Base-by-base conservation (phyloP, 176 grass and related monocot species). In the Bolboschoenus planiculmis region DNA sequence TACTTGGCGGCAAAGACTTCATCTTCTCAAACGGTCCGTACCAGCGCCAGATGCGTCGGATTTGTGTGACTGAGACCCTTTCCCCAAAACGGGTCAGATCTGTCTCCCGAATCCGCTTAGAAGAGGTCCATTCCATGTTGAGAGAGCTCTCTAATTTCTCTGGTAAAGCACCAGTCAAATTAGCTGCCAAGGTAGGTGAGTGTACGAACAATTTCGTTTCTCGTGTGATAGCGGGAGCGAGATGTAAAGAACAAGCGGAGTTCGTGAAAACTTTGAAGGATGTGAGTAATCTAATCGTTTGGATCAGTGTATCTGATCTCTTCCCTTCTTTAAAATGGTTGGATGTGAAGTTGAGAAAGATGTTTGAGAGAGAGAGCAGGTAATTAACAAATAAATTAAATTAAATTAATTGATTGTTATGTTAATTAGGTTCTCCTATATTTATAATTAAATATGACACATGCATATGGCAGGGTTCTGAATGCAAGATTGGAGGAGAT, bases 311-410 rank as follows among this genome's bases (percentile, higher is more conserved):
- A 59, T 73, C 48, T 7, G 87, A 89, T 73, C 71, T 87, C 16
- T 91, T 87, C 84, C 90, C 90, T 18, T 89, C 87, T 26, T 66
- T 85, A 4, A 71, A n/a, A 2, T 37, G 81, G 31, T 56, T 88
- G 39, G 51, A 58, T 27, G n/a, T 79, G 15, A 34, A 60, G 11
- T 23, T 66, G 18, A 78, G 56, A 24, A 71, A 56, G 27, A 78
- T 56, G 40, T 44, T 36, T 20, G 48, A 20, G 8, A 4, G 40
- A 33, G 40, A 80, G 33, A 23, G 42, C 39, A 34, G 56, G 20
- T 37, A 67, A 31, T n/a, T n/a, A n/a, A n/a, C n/a, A n/a, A n/a
- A n/a, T n/a, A n/a, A n/a, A n/a, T n/a, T n/a, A n/a, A n/a, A n/a
- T n/a, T n/a, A n/a, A n/a, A n/a, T n/a, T 24, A 9, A 27, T 15